Evolutionary conservation across 2,329 filamentous ascomycete species (phyloP).

Genomic region (Cadophora malorum): DNA sequence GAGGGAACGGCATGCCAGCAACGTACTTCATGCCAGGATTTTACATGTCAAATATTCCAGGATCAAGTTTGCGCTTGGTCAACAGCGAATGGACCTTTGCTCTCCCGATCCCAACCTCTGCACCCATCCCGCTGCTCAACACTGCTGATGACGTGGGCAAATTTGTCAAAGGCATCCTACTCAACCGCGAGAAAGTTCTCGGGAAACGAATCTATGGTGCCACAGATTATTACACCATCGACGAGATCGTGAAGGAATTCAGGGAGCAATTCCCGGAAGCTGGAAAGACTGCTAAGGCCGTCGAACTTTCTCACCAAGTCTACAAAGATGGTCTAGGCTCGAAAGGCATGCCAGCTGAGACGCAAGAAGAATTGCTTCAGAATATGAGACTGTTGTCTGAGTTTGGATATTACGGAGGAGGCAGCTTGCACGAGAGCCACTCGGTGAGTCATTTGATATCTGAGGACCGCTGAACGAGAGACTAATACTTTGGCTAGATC

Average conservation of each 20-base stretch:
- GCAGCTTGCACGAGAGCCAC: slow-evolving; percentile 49
- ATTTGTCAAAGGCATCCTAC: slow-evolving; percentile 44
- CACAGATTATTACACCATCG: slow-evolving; percentile 50
- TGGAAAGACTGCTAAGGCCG: slow-evolving; percentile 48
- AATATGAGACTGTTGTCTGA: slow-evolving; percentile 59
- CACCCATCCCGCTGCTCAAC: slow-evolving; percentile 46
- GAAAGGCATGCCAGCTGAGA: slow-evolving; percentile 48
- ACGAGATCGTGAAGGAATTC: slow-evolving; percentile 51
- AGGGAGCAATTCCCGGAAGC: slow-evolving; percentile 49
- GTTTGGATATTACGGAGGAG: slow-evolving; percentile 60
- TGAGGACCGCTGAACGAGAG: background rate
- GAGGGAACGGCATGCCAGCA: slow-evolving; percentile 50
- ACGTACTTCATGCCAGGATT: slow-evolving; percentile 56
- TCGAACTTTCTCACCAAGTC: slow-evolving; percentile 48
- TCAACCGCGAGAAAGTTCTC: slow-evolving; percentile 47
- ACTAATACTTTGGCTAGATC: slow-evolving; percentile 35
- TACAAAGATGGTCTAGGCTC: slow-evolving; percentile 49
- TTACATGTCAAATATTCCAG: slow-evolving; percentile 58
- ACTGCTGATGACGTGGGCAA: slow-evolving; percentile 46
- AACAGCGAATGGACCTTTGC: slow-evolving; percentile 44
- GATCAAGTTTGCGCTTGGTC: slow-evolving; percentile 37
- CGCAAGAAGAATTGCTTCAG: slow-evolving; percentile 57
- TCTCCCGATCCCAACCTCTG: slow-evolving; percentile 41
- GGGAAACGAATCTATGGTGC: slow-evolving; percentile 53
- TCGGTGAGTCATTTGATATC: slow-evolving; percentile 35